Evolutionary conservation across 2,329 filamentous ascomycete species (phyloP).

Genomic region (Fusarium devonianum): DNA sequence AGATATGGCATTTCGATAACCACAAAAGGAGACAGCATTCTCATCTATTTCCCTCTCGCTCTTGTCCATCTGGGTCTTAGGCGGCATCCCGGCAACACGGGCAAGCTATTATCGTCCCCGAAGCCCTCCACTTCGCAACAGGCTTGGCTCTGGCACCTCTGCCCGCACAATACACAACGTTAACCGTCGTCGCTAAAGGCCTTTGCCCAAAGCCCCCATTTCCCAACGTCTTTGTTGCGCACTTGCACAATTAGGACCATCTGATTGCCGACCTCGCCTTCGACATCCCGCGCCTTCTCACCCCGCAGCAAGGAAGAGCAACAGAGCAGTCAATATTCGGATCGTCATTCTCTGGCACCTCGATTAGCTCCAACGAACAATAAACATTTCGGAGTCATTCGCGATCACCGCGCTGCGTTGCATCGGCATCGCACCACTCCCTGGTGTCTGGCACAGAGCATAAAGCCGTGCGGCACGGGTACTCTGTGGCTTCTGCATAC

Average conservation of each 20-base stretch:
- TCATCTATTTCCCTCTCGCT: constrained; percentile 27
- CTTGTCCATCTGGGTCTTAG: constrained; percentile 20
- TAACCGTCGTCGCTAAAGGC: constrained; percentile 9
- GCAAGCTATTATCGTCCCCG: constrained; percentile 35
- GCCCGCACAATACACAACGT: constrained; percentile 33
- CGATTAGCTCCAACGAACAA: constrained; percentile 11
- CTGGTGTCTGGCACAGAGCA: constrained; percentile 26
- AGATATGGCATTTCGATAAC: constrained; percentile 5
- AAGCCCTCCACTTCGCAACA: constrained; percentile 26
- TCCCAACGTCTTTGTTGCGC: constrained; percentile 7
- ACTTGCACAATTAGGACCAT: too few relatives aligned
- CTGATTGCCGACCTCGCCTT: too few relatives aligned
- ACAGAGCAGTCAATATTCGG: neutral
- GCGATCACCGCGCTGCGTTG: constrained; percentile 30
- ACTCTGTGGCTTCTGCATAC: constrained; percentile 15
- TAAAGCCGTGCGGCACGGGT: constrained; percentile 33
- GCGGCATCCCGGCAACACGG: constrained; percentile 28
- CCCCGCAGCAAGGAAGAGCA: neutral
- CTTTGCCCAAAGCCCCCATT: constrained; percentile 6
- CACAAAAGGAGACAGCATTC: constrained; percentile 13
- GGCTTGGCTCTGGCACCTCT: constrained; percentile 17
- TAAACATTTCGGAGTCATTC: constrained; percentile 31
- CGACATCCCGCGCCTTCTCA: neutral
- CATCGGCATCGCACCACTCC: constrained; percentile 29
- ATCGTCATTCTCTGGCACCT: too few relatives aligned